Conservation (phyloP, 2,329 filamentous ascomycete species). For the Fusarium sp. region DNA sequence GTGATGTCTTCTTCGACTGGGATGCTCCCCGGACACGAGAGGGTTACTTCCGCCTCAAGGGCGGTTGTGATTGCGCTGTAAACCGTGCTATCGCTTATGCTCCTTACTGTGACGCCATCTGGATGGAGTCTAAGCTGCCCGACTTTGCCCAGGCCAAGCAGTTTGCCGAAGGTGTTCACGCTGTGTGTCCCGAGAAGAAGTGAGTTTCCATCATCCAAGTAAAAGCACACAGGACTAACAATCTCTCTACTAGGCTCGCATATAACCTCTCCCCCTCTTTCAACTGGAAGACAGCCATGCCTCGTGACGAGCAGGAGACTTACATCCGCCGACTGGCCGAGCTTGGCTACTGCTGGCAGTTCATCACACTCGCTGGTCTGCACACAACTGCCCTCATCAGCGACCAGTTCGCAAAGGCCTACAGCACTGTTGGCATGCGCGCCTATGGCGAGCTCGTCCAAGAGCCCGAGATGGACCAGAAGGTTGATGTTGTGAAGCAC, state of each 20-base stretch:
- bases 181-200: slow-evolving; percentile 97
- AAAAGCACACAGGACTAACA: slow-evolving; percentile 37
- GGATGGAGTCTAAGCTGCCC: slow-evolving; percentile 99
- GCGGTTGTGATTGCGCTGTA: slow-evolving; percentile 91
- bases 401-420: slow-evolving; percentile 89
- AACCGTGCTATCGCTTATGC: slow-evolving; percentile 93
- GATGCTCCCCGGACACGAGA: slow-evolving; percentile 92
- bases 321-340: slow-evolving; percentile 91
- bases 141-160: slow-evolving; percentile 93
- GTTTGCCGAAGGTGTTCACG: slow-evolving; percentile 94
- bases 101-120: slow-evolving; percentile 95
- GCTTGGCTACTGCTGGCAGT: slow-evolving; percentile 99
- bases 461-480: slow-evolving; percentile 93
- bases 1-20: slow-evolving; percentile 94
- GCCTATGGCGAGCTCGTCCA: slow-evolving; percentile 98
- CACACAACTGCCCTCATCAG: slow-evolving; percentile 96
- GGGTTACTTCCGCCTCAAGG: slow-evolving; percentile 94
- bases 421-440: slow-evolving; percentile 87
- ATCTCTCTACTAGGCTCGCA: slow-evolving; percentile 74
- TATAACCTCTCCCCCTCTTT: slow-evolving; percentile 99
- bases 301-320: slow-evolving; percentile 91
- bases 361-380: slow-evolving; percentile 98
- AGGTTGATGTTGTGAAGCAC: slow-evolving; percentile 96
- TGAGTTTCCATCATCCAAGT: slow-evolving; percentile 61
- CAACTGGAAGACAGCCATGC: slow-evolving; percentile 99